phyloP scores from a whole-genome alignment of 768 basidiomycete species.

The Pilatotrama ljubarskyi region DNA sequence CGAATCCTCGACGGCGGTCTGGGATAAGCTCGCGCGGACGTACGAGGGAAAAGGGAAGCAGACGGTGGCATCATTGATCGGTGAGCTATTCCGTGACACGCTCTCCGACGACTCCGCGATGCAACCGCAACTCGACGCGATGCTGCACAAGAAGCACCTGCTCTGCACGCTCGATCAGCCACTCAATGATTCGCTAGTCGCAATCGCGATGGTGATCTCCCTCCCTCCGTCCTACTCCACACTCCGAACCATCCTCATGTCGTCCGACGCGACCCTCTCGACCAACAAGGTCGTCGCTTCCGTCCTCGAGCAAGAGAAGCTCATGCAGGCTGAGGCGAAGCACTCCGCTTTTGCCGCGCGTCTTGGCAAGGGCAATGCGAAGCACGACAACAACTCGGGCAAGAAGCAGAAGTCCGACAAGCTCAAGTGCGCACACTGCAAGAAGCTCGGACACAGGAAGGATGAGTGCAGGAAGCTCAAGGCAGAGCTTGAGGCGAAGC shows the following conservation, averaged over 20 bases:
- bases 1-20: slow-evolving; percentile 17
- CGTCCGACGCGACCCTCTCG: background rate
- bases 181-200: slow-evolving; percentile 25
- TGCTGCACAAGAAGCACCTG: slow-evolving; percentile 19
- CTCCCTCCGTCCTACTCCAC: slow-evolving; percentile 25
- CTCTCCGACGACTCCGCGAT: slow-evolving; percentile 22
- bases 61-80: slow-evolving; percentile 27
- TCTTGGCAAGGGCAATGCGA: slow-evolving; percentile 1
- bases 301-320: slow-evolving; percentile 21
- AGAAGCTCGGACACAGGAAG: slow-evolving; percentile 12
- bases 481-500: slow-evolving; percentile 10
- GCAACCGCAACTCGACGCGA: slow-evolving; percentile 25
- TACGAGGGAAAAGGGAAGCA: slow-evolving; percentile 30
- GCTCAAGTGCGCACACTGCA: slow-evolving; percentile 13
- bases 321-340: background rate
- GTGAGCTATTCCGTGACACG: slow-evolving; percentile 25
- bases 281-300: slow-evolving; percentile 10
- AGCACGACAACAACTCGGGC: no score
- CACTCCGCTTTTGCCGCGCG: slow-evolving; percentile 1
- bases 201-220: slow-evolving; percentile 25
- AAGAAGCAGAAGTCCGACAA: slow-evolving; percentile 7
- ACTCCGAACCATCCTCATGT: slow-evolving; percentile 27
- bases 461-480: slow-evolving; percentile 20
- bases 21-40: slow-evolving; percentile 20
- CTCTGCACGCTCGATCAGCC: slow-evolving; percentile 19